Evolutionary conservation across 1,284 basidiomycete genomes (phyloP).

Genomic region (Cryptococcus depauperatus): DNA sequence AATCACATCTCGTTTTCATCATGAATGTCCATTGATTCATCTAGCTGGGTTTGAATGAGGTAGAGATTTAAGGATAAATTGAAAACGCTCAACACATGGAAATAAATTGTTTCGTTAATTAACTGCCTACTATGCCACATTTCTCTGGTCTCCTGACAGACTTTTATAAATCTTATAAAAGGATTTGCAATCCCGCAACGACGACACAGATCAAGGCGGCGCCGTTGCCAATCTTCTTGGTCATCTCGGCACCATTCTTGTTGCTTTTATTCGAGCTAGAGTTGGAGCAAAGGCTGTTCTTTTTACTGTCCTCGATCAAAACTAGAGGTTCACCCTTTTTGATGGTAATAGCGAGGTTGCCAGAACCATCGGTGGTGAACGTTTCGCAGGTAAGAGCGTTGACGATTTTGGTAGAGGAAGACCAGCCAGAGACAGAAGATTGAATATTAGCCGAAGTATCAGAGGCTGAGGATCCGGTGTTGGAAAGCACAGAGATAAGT

Average conservation of each 20-base stretch:
- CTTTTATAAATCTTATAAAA: conserved; percentile 3
- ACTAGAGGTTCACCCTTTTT: conserved; percentile 28
- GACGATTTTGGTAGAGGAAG: conserved; percentile 19
- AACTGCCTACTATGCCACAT: too few relatives aligned
- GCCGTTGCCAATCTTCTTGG: background rate
- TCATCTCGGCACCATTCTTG: conserved; percentile 1
- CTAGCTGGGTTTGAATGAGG: too few relatives aligned
- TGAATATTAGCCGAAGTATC: conserved; percentile 21
- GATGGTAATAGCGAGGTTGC: conserved; percentile 26
- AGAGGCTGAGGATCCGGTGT: conserved; percentile 34
- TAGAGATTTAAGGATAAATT: too few relatives aligned
- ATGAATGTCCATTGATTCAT: too few relatives aligned
- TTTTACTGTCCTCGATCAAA: conserved; percentile 50
- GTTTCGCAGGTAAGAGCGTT: conserved; percentile 31
- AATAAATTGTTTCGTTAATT: too few relatives aligned
- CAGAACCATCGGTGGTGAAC: conserved; percentile 25
- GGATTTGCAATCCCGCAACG: conserved; percentile 2
- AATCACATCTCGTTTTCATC: too few relatives aligned
- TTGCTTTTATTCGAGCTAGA: conserved; percentile 22
- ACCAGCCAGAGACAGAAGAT: conserved; percentile 19
- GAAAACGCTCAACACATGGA: too few relatives aligned
- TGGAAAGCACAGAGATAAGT: conserved; percentile 59
- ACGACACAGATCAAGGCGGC: background rate
- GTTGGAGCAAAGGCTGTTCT: conserved; percentile 52
- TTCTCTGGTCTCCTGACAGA: too few relatives aligned